phyloP scores from a whole-genome alignment of 805 yeast genomes.

The Wickerhamomyces strasburgensis region DNA sequence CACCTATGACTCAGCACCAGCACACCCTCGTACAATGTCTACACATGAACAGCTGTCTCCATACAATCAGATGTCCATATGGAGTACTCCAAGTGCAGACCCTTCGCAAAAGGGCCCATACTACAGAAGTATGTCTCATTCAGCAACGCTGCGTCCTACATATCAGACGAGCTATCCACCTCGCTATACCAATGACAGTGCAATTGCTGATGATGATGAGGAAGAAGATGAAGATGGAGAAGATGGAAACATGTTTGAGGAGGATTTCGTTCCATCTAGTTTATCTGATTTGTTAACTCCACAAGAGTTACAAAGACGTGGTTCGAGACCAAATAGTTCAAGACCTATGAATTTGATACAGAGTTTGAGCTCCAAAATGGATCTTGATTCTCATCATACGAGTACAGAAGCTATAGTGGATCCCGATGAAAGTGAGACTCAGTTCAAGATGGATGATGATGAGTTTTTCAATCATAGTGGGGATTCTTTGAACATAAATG shows the following conservation, averaged over 20 bases:
- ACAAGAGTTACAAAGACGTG: conserved; percentile 61
- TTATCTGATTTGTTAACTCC: conserved; percentile 59
- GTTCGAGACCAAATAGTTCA: conserved; percentile 43
- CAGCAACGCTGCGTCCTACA: conserved; percentile 13
- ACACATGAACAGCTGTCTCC: conserved; percentile 10
- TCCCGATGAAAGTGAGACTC: conserved; percentile 29
- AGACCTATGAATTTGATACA: conserved; percentile 8
- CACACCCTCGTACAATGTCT: conserved; percentile 14
- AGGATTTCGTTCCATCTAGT: conserved; percentile 79
- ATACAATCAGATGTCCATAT: conserved; percentile 14
- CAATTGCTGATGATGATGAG: conserved; percentile 35
- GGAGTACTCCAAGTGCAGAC: conserved; percentile 12
- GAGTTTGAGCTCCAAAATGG: neutral
- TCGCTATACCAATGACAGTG: conserved; percentile 11
- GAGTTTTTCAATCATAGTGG: conserved; percentile 16
- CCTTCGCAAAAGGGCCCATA: conserved; percentile 1
- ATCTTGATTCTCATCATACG: conserved; percentile 1
- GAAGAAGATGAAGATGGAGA: conserved; percentile 9
- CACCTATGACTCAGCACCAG: conserved; percentile 3
- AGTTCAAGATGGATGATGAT: conserved; percentile 34
- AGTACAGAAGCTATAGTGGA: conserved; percentile 8
- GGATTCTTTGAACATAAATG: neutral
- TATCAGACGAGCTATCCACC: neutral
- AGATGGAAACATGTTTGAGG: conserved; percentile 38
- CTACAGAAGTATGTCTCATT: conserved; percentile 19